A percentile compares a stretch with the other conserved stretches of the same genome.
Conservation (phyloP, 2,329 filamentous ascomycete genomes). For the Fusarium phyllophilum region DNA sequence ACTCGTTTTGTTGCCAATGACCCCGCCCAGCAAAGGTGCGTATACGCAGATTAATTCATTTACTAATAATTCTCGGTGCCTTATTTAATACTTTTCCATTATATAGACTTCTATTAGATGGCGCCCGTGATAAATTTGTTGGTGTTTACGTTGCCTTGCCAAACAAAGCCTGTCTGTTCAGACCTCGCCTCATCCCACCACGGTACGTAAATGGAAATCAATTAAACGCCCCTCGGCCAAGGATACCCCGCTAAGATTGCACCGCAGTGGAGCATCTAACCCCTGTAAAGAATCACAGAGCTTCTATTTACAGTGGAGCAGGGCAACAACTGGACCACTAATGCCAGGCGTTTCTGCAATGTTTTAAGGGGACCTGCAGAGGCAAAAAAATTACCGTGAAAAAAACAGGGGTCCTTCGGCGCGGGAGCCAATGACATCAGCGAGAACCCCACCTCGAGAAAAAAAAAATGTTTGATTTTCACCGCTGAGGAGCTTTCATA, state of each 20-base stretch:
- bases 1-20: background rate
- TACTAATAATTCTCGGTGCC: background rate
- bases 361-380: slow-evolving; percentile 25
- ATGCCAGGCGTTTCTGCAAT: slow-evolving; percentile 23
- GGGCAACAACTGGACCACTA: slow-evolving; percentile 24
- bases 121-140: background rate
- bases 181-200: background rate
- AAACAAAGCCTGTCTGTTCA: background rate
- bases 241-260: slow-evolving; percentile 34
- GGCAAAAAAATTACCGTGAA: slow-evolving; percentile 21
- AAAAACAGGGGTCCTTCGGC: slow-evolving; percentile 34
- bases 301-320: slow-evolving; percentile 31
- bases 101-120: background rate
- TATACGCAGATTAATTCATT: background rate
- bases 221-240: slow-evolving; percentile 26
- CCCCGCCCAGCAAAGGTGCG: background rate
- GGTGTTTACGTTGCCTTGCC: background rate
- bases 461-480: slow-evolving; percentile 41
- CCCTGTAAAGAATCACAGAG: slow-evolving; percentile 32
- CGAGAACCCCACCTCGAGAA: slow-evolving; percentile 35
- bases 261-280: background rate
- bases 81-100: background rate
- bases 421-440: slow-evolving; percentile 46
- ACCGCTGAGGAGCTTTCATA: slow-evolving; percentile 32
- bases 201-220: slow-evolving; percentile 3